phyloP scores from a whole-genome alignment of 257 asterid species.

The Solanum sitiens region DNA sequence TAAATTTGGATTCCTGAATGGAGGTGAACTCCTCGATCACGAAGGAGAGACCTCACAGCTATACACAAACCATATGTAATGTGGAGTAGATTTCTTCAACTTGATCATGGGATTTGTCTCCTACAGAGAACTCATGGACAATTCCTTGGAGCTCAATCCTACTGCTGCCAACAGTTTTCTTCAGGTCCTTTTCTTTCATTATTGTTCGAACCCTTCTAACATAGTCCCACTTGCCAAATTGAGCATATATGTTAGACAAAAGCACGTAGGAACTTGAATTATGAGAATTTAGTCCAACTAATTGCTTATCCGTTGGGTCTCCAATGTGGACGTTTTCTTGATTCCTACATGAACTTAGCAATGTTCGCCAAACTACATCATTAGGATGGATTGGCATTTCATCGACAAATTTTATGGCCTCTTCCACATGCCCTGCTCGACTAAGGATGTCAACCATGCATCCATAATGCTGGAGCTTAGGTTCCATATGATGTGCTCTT shows the following conservation, averaged over 20 bases:
- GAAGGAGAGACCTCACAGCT: not conserved
- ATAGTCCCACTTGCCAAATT: conserved; percentile 54
- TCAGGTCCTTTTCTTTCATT: conserved; percentile 54
- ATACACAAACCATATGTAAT: conserved; percentile 6
- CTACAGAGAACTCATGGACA: conserved; percentile 68
- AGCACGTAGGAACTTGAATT: conserved; percentile 65
- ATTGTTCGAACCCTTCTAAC: conserved; percentile 42
- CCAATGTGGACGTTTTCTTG: conserved; percentile 42
- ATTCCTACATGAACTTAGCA: conserved; percentile 56
- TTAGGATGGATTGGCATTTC: conserved; percentile 76
- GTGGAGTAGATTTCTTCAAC: conserved; percentile 23
- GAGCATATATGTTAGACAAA: conserved; percentile 67
- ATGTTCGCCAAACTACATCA: conserved; percentile 55
- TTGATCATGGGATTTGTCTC: conserved; percentile 33
- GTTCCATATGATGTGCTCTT: conserved; percentile 44
- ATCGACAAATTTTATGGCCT: conserved; percentile 47
- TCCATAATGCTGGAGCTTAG: conserved; percentile 73
- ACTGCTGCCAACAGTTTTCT: conserved; percentile 72
- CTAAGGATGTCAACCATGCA: conserved; percentile 80
- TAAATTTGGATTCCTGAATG: not conserved
- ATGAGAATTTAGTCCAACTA: conserved; percentile 27
- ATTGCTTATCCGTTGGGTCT: conserved; percentile 43
- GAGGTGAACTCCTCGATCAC: not conserved
- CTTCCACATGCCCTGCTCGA: conserved; percentile 55
- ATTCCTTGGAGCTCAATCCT: conserved; percentile 76